These are phyloP conservation scores for Mrakiaceae sp. DNA, from an alignment of 1,284 basidiomycete species.

Conservation along the genomic window DNA sequence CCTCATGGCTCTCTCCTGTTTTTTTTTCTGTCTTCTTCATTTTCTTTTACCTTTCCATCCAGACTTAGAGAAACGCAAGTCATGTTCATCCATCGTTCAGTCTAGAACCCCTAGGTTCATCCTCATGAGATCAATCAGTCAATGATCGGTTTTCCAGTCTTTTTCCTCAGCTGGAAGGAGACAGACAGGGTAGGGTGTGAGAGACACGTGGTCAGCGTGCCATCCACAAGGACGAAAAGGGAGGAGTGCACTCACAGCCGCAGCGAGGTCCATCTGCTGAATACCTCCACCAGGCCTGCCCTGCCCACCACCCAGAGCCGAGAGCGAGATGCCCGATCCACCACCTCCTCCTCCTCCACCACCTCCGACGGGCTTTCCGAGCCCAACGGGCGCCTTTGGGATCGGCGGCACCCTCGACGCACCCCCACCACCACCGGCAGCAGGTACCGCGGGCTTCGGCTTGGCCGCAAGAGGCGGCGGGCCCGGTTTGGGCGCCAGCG, in stretches of 20 bases:
- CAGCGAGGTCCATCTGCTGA: constrained; percentile 22
- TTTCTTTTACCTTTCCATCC: too few species aligned
- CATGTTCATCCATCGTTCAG: too few species aligned
- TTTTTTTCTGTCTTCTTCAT: too few species aligned
- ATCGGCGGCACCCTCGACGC: constrained; percentile 22
- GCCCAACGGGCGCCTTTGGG: constrained; percentile 20
- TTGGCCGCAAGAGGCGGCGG: constrained; percentile 32
- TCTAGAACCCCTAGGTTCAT: too few species aligned
- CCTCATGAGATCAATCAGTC: neutral
- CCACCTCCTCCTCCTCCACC: constrained; percentile 12
- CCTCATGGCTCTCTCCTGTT: too few species aligned
- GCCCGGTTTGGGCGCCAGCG: constrained; percentile 36
- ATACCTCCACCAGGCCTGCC: constrained; percentile 14
- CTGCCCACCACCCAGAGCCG: constrained; percentile 8
- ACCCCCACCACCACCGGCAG: constrained; percentile 15
- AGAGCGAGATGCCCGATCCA: constrained; percentile 2
- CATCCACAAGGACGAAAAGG: neutral
- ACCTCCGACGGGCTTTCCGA: constrained; percentile 14
- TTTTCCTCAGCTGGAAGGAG: constrained; percentile 1
- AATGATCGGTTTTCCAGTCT: constrained; percentile 8
- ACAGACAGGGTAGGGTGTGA: neutral
- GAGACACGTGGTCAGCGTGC: neutral
- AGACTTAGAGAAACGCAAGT: too few species aligned
- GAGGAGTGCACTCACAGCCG: constrained; percentile 18
- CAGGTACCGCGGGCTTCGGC: constrained; percentile 16